phyloP scores from a whole-genome alignment of 495 filamentous ascomycete genomes.

The Terfezia claveryi region DNA sequence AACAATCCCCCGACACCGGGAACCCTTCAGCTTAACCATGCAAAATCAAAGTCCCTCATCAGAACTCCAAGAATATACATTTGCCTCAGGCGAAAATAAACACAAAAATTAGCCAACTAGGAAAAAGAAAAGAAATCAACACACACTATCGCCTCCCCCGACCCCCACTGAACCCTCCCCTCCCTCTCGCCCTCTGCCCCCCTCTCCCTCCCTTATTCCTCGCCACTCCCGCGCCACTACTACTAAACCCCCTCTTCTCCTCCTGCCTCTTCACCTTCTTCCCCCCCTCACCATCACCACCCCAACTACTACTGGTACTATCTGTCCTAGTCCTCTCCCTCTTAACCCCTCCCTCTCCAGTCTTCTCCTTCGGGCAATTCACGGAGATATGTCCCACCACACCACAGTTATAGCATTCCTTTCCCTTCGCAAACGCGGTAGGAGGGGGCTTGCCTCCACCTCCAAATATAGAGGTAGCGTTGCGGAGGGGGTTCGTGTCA shows the following conservation, averaged over 20 bases:
- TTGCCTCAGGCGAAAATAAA: too few relatives aligned
- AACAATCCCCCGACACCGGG: not conserved
- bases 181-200: not conserved
- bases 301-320: slow-evolving; percentile 5
- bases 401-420: slow-evolving; percentile 7
- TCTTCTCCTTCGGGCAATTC: slow-evolving; percentile 2
- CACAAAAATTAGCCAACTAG: too few relatives aligned
- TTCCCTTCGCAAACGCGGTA: not conserved
- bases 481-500: not conserved
- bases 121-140: too few relatives aligned
- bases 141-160: not conserved
- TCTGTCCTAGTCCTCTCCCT: not conserved
- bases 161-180: not conserved
- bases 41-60: not conserved
- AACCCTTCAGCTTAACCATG: not conserved
- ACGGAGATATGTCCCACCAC: slow-evolving; percentile 8
- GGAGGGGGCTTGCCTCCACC: not conserved
- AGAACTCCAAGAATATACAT: not conserved
- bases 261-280: slow-evolving; percentile 34
- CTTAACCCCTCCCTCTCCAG: not conserved
- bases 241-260: not conserved
- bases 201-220: not conserved
- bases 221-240: not conserved
- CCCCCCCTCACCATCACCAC: slow-evolving; percentile 9
- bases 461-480: not conserved